These are phyloP conservation scores for Xerocomellus amylosporus DNA, from an alignment of 768 basidiomycete genomes.

Conservation along the genomic window DNA sequence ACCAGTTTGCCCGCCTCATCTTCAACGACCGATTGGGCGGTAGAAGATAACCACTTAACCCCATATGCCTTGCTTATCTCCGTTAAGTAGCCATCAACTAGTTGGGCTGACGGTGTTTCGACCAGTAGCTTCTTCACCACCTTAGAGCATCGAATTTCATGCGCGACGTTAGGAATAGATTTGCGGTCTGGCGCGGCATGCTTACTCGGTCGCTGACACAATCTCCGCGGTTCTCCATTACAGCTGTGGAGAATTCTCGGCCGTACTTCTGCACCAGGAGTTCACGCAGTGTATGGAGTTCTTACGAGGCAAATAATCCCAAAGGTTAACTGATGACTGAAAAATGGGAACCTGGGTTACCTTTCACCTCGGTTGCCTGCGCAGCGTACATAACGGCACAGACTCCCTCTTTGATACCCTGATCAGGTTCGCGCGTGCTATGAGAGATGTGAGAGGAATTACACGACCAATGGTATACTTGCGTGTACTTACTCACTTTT, in stretches of 20 bases:
- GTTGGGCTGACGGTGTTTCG: constrained; percentile 63
- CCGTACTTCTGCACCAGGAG: constrained; percentile 96
- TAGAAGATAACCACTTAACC: constrained; percentile 58
- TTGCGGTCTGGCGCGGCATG: not conserved
- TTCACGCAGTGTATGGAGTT: constrained; percentile 87
- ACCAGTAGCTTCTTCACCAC: constrained; percentile 71
- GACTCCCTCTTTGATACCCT: constrained; percentile 82
- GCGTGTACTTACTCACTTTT: constrained; percentile 53
- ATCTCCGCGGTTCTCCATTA: constrained; percentile 79
- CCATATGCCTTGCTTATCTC: constrained; percentile 91
- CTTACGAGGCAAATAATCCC: constrained; percentile 36
- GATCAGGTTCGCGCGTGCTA: constrained; percentile 83
- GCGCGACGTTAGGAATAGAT: not conserved
- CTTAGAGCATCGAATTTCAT: constrained; percentile 37
- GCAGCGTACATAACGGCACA: constrained; percentile 88
- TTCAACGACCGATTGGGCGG: constrained; percentile 25
- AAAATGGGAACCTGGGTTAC: constrained; percentile 32
- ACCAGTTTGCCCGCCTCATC: constrained; percentile 41
- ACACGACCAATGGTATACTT: constrained; percentile 4
- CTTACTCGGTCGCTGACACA: constrained; percentile 84
- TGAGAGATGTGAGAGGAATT: constrained; percentile 8
- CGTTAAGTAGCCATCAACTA: constrained; percentile 84
- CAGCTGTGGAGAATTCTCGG: constrained; percentile 80
- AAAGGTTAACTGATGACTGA: constrained; percentile 2
- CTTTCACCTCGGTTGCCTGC: constrained; percentile 87